Evolutionary conservation across 2,329 filamentous ascomycete species (phyloP).

Genomic region (Cercospora beticola): DNA sequence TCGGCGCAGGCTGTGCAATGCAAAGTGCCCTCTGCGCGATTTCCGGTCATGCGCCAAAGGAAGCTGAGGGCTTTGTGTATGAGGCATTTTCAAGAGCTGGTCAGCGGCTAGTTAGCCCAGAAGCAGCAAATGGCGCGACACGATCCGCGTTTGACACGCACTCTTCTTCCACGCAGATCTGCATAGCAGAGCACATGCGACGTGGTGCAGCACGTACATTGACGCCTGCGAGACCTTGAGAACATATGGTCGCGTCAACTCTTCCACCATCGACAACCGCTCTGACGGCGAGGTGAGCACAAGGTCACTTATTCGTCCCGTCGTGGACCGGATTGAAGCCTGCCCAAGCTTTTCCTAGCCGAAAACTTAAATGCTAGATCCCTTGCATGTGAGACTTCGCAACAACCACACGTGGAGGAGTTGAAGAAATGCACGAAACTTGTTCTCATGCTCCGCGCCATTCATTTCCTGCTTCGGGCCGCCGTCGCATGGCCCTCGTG

Average conservation of each 20-base stretch:
- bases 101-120: constrained; percentile 2
- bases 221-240: not conserved
- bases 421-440: not conserved
- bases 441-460: not conserved
- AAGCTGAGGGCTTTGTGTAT: constrained; percentile 1
- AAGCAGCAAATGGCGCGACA: constrained; percentile 2
- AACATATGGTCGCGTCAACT: not conserved
- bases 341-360: not conserved
- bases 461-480: not conserved
- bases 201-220: not conserved
- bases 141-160: not conserved
- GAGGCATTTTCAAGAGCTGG: constrained; percentile 17
- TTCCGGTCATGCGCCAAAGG: constrained; percentile 2
- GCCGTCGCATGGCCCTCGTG: not conserved
- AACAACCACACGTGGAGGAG: not conserved
- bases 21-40: constrained; percentile 6
- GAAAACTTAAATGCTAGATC: not conserved
- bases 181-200: not conserved
- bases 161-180: not conserved
- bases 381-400: not conserved
- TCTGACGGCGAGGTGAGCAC: not conserved
- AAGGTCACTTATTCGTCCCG: not conserved
- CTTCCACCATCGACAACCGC: not conserved
- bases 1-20: constrained; percentile 20
- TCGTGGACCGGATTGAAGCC: not conserved